Base-by-base conservation (phyloP, 441 rosid genomes). In the Biscutella laevigata region DNA sequence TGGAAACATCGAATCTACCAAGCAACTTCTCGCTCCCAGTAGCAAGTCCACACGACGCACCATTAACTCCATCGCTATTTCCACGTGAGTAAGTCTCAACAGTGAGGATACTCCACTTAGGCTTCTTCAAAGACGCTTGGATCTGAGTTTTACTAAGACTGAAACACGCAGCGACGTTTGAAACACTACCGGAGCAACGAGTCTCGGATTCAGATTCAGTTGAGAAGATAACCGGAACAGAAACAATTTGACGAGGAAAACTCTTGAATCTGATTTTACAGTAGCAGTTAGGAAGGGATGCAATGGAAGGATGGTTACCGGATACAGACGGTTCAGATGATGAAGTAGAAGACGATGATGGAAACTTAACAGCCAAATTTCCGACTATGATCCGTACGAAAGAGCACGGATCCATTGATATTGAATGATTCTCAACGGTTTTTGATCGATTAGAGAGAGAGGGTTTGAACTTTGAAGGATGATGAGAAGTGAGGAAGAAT, bases 371-470 rank as follows among this genome's bases (percentile, higher is more conserved):
- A 8, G 89, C 87, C 8, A 90, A 77, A 59, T 75, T 77, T n/a
- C 77, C 83, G 1, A 85, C 83, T 10, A 83, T 68, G 34, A 91
- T 71, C 53, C 95, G 95, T 21, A 83, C 82, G 75, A 84, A 91
- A 33, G 90, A 94, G 72, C 96, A 91, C 53, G 96, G 96, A 72
- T 91, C 98, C 96, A 91, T 87, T 38, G 42, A 36, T 6, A 0
- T 4, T 21, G 5, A 14, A 28, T 8, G n/a, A 46, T 39, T 25
- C 33, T 32, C 6, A 35, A 42, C 5, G 19, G n/a, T n/a, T 0
- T 47, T 15, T 6, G 27, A 22, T 61, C 8, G 56, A 6, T 5
- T 34, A 41, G 57, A 58, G 41, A 53, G 38, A 51, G 37, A 47
- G 49, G 25, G 43, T n/a, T n/a, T n/a, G 50, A 8, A 39, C 10